A percentile compares a stretch with the other conserved stretches of the same genome.
These are phyloP conservation scores for Murraya koenigii DNA, from an alignment of 345 rosid species.

Conservation along the genomic window DNA sequence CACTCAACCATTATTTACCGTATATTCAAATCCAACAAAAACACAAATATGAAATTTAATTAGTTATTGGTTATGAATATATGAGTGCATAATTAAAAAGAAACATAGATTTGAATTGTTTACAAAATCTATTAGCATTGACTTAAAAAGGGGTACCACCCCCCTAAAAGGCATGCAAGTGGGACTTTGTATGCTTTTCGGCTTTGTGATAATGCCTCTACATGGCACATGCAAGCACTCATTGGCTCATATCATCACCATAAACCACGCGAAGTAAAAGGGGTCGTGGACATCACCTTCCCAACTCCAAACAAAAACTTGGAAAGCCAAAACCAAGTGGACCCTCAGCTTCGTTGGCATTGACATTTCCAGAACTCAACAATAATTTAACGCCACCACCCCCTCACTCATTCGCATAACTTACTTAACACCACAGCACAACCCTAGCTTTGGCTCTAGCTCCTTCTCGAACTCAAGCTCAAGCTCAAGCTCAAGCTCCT, in stretches of 20 bases:
- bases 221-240: slow-evolving; percentile 21
- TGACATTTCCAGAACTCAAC: slow-evolving; percentile 37
- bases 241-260: neutral
- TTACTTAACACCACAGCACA: neutral
- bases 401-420: neutral
- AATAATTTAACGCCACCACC: slow-evolving; percentile 14
- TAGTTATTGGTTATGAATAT: too few relatives aligned
- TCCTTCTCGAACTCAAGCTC: too few relatives aligned
- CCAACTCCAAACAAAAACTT: neutral
- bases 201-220: neutral
- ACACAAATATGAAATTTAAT: too few relatives aligned
- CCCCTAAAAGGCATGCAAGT: too few relatives aligned
- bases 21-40: too few relatives aligned
- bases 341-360: slow-evolving; percentile 40
- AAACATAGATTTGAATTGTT: too few relatives aligned
- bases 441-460: too few relatives aligned
- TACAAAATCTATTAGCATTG: too few relatives aligned
- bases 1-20: too few relatives aligned
- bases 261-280: neutral
- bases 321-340: too few relatives aligned
- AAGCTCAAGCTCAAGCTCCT: neutral
- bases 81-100: too few relatives aligned
- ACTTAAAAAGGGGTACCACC: too few relatives aligned
- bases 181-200: neutral
- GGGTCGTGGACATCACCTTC: neutral